Base-by-base conservation (phyloP, 192 early-diverging fungal genomes). In the Paraglomus brasilianum region DNA sequence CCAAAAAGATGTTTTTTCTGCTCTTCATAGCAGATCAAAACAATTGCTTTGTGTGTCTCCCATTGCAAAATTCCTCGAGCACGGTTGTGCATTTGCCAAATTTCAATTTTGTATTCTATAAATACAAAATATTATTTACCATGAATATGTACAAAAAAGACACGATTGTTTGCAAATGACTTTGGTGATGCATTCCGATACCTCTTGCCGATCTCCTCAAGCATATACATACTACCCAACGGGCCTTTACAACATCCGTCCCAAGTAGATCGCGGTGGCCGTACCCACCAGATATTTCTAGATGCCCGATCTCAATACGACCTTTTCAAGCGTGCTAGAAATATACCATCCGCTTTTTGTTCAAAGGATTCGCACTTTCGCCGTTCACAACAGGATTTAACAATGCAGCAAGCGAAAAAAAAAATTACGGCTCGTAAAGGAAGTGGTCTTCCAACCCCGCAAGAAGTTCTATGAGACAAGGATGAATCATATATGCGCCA, bases 21-120 rank as follows among this genome's bases (percentile, higher is more conserved):
- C 4, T 64, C 62, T 64, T 64, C 45, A 36, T 64, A 64, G 22
- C 62, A 64, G 45, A 64, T 64, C 46, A 14, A 47, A 49, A 64
- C 62, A 49, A 49, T 64, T 64, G 62, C 62, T 64, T 64, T 64
- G 11, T 64, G n/a, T 14, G 45, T 64, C 60, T 62, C 60, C 60
- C 60, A 62, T 62, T 47, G 56, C 41, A 58, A 58, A 58, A 58
- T 58, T 58, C 56, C 56, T 58, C 56, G 56, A 58, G 56, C 56
- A 58, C 56, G 56, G 56, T 58, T 58, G 56, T 58, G 30, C 56
- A 58, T 58, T 58, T 58, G 56, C 38, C 56, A 58, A 58, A 58
- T 10, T 5, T 58, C 56, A 58, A 58, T 58, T 58, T 58, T 58
- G 30, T 58, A 8, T 24, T 58, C 24, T 58, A 58, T 39, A 58